Evolutionary conservation across 305 asterid species (phyloP).

Genomic region (Salvia sclarea): DNA sequence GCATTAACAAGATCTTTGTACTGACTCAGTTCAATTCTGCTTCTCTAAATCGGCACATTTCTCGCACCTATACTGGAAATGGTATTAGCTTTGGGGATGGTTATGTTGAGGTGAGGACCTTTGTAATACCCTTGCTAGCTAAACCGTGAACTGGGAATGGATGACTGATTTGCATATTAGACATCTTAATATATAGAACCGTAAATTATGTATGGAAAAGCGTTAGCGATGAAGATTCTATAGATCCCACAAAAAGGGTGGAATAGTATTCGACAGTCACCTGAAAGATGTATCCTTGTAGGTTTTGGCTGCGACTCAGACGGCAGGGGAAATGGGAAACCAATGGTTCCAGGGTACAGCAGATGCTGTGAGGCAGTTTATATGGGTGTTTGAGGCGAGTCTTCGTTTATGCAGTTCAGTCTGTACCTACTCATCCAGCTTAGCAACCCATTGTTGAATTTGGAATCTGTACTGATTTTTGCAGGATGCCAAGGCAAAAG

Average conservation of each 20-base stretch:
- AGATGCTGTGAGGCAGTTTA: conserved; percentile 94
- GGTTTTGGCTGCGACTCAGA: conserved; percentile 98
- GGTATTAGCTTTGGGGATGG: conserved; percentile 95
- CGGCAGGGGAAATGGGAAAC: conserved; percentile 84
- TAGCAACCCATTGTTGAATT: not conserved
- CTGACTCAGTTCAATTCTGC: conserved; percentile 96
- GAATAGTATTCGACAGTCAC: not conserved
- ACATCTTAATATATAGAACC: not conserved
- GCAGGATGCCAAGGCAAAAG: conserved; percentile 89
- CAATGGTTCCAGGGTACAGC: conserved; percentile 99
- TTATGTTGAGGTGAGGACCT: conserved; percentile 71
- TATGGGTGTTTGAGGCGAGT: conserved; percentile 88
- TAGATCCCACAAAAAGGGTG: not conserved
- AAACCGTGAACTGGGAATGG: not conserved
- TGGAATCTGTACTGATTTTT: conserved; percentile 20
- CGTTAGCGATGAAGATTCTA: not conserved
- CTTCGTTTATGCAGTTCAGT: not conserved
- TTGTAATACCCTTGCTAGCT: not conserved
- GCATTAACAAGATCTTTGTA: conserved; percentile 91
- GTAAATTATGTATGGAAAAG: not conserved
- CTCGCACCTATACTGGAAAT: conserved; percentile 89
- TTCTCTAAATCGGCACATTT: conserved; percentile 89
- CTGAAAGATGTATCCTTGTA: conserved; percentile 26
- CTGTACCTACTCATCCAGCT: not conserved
- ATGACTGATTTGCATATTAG: not conserved